A percentile compares a stretch with the other conserved stretches of the same genome.
Conservation (phyloP, 2,329 filamentous ascomycete genomes). For the Zymoseptoria crescenta region DNA sequence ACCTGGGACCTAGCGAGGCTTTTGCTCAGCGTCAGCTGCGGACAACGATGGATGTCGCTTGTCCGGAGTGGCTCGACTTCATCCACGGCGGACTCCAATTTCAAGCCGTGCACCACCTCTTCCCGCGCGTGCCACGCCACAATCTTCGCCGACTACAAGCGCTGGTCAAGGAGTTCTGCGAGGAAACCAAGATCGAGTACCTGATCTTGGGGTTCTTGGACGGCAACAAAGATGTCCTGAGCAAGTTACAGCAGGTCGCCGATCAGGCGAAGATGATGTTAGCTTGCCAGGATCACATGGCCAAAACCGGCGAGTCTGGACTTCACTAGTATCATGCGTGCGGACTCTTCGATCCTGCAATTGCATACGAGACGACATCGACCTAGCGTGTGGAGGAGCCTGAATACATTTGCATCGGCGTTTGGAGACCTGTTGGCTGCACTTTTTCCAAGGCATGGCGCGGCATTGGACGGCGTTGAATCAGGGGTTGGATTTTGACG, state of each 20-base stretch:
- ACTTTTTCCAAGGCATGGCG: background rate
- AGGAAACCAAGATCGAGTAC: conserved; percentile 58
- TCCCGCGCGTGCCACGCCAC: conserved; percentile 60
- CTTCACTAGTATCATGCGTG: background rate
- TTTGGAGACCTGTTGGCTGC: background rate
- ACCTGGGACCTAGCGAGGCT: conserved; percentile 56
- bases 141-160: conserved; percentile 56
- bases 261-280: conserved; percentile 54
- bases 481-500: background rate
- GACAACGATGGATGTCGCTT: conserved; percentile 68
- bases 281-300: conserved; percentile 44
- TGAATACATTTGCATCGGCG: background rate
- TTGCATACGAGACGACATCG: background rate
- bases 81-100: conserved; percentile 67
- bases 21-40: conserved; percentile 63
- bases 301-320: conserved; percentile 28
- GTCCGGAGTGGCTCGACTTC: conserved; percentile 63
- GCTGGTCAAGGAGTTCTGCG: conserved; percentile 55
- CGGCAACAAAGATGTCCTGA: conserved; percentile 52
- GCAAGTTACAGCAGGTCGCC: conserved; percentile 50
- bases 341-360: too few species aligned
- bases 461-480: background rate
- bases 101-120: conserved; percentile 64
- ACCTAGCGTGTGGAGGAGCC: background rate
- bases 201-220: conserved; percentile 53